Evolutionary conservation across 2,329 filamentous ascomycete genomes (phyloP).

Genomic region (Magnaporthiopsis rhizophila): DNA sequence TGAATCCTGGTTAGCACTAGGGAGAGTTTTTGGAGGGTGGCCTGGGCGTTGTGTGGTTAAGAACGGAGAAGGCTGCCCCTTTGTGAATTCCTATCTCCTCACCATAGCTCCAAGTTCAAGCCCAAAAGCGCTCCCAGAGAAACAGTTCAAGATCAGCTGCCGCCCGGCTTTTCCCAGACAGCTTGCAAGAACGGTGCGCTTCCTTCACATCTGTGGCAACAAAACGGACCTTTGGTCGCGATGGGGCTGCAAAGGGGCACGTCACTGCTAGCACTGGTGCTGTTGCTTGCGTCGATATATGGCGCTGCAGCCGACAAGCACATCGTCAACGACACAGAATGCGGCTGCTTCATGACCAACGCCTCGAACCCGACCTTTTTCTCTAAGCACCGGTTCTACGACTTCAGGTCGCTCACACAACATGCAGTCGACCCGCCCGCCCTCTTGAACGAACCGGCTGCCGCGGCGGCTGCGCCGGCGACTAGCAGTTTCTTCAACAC

Average conservation of each 20-base stretch:
- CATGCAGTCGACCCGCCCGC: conserved; percentile 23
- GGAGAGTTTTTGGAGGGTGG: not conserved
- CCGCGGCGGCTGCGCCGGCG: conserved; percentile 17
- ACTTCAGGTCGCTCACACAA: conserved; percentile 35
- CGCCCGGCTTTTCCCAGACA: not conserved
- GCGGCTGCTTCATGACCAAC: conserved; percentile 42
- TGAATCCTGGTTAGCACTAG: not conserved
- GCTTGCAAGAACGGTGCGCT: not conserved
- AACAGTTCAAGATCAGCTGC: not conserved
- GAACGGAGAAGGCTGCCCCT: not conserved
- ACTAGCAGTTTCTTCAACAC: conserved; percentile 32
- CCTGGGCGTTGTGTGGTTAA: not conserved
- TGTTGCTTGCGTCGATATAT: not conserved
- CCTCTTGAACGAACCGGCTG: conserved; percentile 11
- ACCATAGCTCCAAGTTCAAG: not conserved
- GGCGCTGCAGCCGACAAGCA: conserved; percentile 1
- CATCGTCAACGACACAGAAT: conserved; percentile 22
- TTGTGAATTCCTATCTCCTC: not conserved
- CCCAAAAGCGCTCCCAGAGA: no score
- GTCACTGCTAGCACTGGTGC: not conserved
- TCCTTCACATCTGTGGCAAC: not conserved
- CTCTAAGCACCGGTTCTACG: conserved; percentile 38
- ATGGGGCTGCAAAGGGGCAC: conserved; percentile 2
- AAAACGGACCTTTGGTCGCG: no score
- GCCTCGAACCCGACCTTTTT: conserved; percentile 35